Percentiles rank a stretch among this genome's conserved stretches.
phyloP scores from a whole-genome alignment of 1,139 yeast genomes.

The Blastobotrys serpentis region DNA sequence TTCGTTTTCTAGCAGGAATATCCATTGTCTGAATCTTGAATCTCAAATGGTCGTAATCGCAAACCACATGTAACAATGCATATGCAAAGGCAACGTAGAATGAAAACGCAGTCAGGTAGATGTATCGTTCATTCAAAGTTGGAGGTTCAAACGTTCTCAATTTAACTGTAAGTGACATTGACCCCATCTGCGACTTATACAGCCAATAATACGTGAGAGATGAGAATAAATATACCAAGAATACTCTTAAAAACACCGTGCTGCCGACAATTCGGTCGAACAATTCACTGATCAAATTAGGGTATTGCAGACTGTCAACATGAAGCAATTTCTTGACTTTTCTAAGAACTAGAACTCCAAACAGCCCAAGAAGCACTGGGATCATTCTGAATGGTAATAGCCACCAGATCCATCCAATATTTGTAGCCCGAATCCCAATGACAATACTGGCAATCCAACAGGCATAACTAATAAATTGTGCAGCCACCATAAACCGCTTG shows the following conservation, averaged over 20 bases:
- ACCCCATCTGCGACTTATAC: constrained; percentile 37
- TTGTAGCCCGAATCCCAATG: constrained; percentile 20
- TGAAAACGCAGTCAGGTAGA: constrained; percentile 50
- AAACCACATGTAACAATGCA: constrained; percentile 52
- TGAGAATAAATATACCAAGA: constrained; percentile 44
- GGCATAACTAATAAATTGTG: constrained; percentile 27
- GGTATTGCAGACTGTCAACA: constrained; percentile 20
- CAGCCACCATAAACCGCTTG: constrained; percentile 33
- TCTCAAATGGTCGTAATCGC: constrained; percentile 60
- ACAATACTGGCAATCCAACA: constrained; percentile 19
- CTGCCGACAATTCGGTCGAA: constrained; percentile 48
- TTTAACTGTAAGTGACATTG: constrained; percentile 28
- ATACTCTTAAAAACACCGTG: constrained; percentile 40
- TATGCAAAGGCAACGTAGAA: constrained; percentile 49
- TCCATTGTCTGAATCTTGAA: constrained; percentile 45
- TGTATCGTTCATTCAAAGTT: constrained; percentile 59
- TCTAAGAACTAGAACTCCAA: constrained; percentile 33
- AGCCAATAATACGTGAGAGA: constrained; percentile 41
- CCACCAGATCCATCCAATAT: constrained; percentile 27
- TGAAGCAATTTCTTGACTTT: constrained; percentile 29
- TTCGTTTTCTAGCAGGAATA: constrained; percentile 42
- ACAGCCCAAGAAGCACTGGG: constrained; percentile 26
- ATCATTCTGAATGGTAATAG: constrained; percentile 30
- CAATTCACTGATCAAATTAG: constrained; percentile 32
- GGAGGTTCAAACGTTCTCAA: constrained; percentile 48